Evolutionary conservation across 2,329 filamentous ascomycete species (phyloP).

Genomic region (Xylariaceae sp.): DNA sequence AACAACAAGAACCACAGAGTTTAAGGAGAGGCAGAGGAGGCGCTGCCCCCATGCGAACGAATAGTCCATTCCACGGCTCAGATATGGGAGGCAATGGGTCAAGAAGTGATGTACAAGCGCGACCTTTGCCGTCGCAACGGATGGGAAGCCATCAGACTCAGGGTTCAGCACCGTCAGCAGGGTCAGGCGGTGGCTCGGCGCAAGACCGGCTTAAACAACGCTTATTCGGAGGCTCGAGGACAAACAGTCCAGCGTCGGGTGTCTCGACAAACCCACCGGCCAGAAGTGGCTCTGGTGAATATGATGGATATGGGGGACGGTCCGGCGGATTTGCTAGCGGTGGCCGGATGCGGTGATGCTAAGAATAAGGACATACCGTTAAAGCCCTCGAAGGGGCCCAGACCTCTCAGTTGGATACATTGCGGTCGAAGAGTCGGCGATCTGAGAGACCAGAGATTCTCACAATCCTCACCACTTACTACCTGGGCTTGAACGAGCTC

Average conservation of each 20-base stretch:
- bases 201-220: slow-evolving; percentile 79
- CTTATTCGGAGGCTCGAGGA: slow-evolving; percentile 62
- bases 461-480: background rate
- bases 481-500: background rate
- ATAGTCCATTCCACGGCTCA: slow-evolving; percentile 34
- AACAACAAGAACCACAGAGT: slow-evolving; percentile 39
- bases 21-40: slow-evolving; percentile 41
- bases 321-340: slow-evolving; percentile 37
- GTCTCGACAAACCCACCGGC: slow-evolving; percentile 44
- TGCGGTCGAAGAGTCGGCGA: background rate
- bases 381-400: background rate
- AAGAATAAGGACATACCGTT: background rate
- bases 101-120: slow-evolving; percentile 39
- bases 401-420: background rate
- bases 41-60: slow-evolving; percentile 29
- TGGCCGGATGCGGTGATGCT: slow-evolving; percentile 38
- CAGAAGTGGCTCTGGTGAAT: slow-evolving; percentile 34
- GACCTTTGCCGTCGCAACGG: slow-evolving; percentile 67
- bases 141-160: slow-evolving; percentile 66
- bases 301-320: slow-evolving; percentile 34
- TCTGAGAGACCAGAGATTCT: background rate
- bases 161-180: slow-evolving; percentile 31
- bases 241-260: slow-evolving; percentile 47
- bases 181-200: slow-evolving; percentile 51
- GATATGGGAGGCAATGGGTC: slow-evolving; percentile 27